A percentile compares a stretch with the other conserved stretches of the same genome.
phyloP scores from a whole-genome alignment of 495 filamentous ascomycete genomes.

The Podospora tetraspora region DNA sequence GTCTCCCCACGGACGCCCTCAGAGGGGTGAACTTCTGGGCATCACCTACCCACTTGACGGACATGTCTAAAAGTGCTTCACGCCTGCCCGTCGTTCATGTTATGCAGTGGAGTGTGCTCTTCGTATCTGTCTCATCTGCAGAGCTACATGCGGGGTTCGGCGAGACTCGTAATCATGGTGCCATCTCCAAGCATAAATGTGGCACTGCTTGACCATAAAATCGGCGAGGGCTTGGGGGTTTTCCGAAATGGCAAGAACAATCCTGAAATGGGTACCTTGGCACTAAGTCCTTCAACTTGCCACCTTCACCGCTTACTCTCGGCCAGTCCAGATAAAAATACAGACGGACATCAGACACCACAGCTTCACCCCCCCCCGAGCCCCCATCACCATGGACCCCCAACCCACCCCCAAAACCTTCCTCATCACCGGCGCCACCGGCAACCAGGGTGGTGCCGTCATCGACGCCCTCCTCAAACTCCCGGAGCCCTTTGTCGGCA shows the following conservation, averaged over 20 bases:
- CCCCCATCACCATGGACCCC: not conserved
- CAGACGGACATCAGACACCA: not conserved
- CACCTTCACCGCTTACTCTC: no score
- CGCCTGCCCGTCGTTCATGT: not conserved
- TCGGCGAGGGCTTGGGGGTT: not conserved
- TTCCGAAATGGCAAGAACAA: not conserved
- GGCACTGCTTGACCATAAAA: not conserved
- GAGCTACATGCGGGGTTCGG: not conserved
- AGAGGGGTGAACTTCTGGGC: not conserved
- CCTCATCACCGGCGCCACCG: conserved; percentile 64
- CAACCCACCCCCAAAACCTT: conserved; percentile 37
- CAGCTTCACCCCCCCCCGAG: not conserved
- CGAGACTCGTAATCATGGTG: not conserved
- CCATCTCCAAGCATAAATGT: not conserved
- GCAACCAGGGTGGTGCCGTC: conserved; percentile 60
- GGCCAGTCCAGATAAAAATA: no score
- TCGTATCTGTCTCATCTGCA: no score
- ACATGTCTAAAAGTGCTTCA: not conserved
- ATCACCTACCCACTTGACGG: no score
- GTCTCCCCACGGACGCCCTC: not conserved
- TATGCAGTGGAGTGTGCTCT: not conserved
- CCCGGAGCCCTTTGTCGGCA: conserved; percentile 17
- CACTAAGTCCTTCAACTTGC: no score
- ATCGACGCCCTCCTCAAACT: conserved; percentile 49
- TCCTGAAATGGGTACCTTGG: no score